A percentile compares a stretch with the other conserved stretches of the same genome.
Conservation (phyloP, 2,329 filamentous ascomycete genomes). For the Scedosporium dehoogii region DNA sequence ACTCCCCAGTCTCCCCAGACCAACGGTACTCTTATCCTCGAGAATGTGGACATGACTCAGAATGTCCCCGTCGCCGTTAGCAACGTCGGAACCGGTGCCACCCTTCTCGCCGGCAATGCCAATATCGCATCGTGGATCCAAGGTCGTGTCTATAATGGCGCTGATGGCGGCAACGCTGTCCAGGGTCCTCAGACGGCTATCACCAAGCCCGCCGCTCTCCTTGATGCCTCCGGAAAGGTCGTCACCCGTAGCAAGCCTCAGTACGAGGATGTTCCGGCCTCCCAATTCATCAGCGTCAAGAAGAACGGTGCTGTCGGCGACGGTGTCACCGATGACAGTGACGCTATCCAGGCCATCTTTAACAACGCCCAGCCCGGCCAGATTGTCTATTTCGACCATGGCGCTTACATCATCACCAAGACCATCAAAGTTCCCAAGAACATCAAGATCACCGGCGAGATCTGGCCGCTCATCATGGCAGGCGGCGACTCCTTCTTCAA, state of each 20-base stretch:
- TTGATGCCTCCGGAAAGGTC: slow-evolving; percentile 55
- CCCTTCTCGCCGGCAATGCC: slow-evolving; percentile 59
- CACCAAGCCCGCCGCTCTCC: slow-evolving; percentile 56
- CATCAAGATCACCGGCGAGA: slow-evolving; percentile 81
- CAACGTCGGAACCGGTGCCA: slow-evolving; percentile 41
- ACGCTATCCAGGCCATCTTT: slow-evolving; percentile 69
- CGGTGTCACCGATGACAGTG: slow-evolving; percentile 77
- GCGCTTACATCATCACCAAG: slow-evolving; percentile 59
- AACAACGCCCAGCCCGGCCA: slow-evolving; percentile 54
- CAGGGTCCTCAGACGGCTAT: slow-evolving; percentile 47
- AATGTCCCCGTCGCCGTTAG: slow-evolving; percentile 59
- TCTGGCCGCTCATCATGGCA: slow-evolving; percentile 85
- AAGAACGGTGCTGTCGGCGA: slow-evolving; percentile 77
- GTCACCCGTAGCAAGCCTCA: slow-evolving; percentile 84
- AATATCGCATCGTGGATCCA: slow-evolving; percentile 67
- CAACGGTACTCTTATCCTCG: slow-evolving; percentile 73
- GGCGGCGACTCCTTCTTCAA: slow-evolving; percentile 60
- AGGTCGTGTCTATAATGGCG: slow-evolving; percentile 59
- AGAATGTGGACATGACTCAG: slow-evolving; percentile 76
- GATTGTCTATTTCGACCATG: slow-evolving; percentile 67
- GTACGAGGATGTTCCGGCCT: slow-evolving; percentile 60
- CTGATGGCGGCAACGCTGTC: slow-evolving; percentile 36
- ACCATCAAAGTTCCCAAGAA: slow-evolving; percentile 67
- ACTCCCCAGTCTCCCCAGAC: slow-evolving; percentile 49
- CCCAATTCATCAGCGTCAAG: slow-evolving; percentile 75